Evolutionary conservation across 345 rosid species (phyloP).

Genomic region (Ceriops tagal): DNA sequence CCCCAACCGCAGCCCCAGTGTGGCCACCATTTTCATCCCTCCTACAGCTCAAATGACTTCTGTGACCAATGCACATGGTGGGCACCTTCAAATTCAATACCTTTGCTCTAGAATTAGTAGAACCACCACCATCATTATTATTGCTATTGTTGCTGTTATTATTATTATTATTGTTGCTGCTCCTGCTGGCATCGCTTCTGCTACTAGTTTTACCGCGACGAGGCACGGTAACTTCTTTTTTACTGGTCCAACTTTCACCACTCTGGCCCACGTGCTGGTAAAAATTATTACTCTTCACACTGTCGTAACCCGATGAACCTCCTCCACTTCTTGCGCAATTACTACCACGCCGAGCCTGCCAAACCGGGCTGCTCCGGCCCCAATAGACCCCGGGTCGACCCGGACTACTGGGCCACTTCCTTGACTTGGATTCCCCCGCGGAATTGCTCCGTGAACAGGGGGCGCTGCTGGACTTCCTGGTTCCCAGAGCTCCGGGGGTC

Average conservation of each 20-base stretch:
- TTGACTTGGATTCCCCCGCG: conserved; percentile 50
- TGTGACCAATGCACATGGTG: conserved; percentile 53
- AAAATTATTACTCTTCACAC: conserved; percentile 4
- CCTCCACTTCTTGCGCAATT: too few species aligned
- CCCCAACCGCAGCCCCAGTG: neutral
- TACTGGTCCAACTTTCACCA: conserved; percentile 22
- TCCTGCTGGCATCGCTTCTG: neutral
- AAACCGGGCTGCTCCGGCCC: conserved; percentile 70
- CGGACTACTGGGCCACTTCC: conserved; percentile 69
- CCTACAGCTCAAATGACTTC: conserved; percentile 65
- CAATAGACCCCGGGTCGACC: conserved; percentile 61
- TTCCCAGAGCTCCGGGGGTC: conserved; percentile 35
- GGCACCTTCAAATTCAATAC: conserved; percentile 60
- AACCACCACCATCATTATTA: neutral
- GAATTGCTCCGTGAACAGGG: conserved; percentile 83
- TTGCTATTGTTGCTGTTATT: too few species aligned
- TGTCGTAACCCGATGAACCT: conserved; percentile 8
- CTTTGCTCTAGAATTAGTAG: conserved; percentile 20
- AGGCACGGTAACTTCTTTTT: conserved; percentile 19
- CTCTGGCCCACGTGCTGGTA: conserved; percentile 16
- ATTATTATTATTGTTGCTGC: neutral
- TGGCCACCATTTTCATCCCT: conserved; percentile 29
- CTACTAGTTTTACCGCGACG: conserved; percentile 23
- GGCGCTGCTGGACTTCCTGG: conserved; percentile 72
- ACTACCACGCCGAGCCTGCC: conserved; percentile 54